Evolutionary conservation across 352 stramenopile genomes (phyloP).

Genomic region (Elongisporangium prolatum): DNA sequence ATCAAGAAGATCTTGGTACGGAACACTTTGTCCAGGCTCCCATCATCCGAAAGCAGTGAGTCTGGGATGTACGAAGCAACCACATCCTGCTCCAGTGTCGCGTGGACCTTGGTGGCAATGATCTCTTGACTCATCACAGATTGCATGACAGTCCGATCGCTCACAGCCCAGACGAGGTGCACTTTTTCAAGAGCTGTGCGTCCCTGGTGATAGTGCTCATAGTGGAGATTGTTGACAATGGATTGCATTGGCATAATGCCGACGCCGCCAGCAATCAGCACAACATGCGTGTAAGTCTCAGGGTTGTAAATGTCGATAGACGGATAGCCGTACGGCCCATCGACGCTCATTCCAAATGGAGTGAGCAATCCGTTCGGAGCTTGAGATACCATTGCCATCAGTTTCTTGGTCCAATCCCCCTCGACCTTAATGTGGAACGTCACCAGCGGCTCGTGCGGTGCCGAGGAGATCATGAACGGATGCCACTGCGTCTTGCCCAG

Average conservation of each 20-base stretch:
- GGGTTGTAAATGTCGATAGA: conserved; percentile 31
- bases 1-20: conserved; percentile 36
- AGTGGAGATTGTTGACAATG: conserved; percentile 36
- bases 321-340: conserved; percentile 44
- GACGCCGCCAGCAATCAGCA: conserved; percentile 41
- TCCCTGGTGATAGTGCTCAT: conserved; percentile 16
- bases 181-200: too few species aligned
- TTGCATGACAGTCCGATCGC: too few species aligned
- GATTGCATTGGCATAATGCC: conserved; percentile 48
- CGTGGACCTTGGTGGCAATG: too few species aligned
- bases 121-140: too few species aligned
- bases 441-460: conserved; percentile 55
- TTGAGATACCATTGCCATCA: conserved; percentile 27
- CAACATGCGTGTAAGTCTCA: conserved; percentile 44
- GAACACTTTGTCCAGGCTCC: conserved; percentile 17
- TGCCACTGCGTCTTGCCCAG: conserved; percentile 78
- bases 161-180: too few species aligned
- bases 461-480: conserved; percentile 83
- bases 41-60: too few species aligned
- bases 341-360: conserved; percentile 31
- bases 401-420: conserved; percentile 60
- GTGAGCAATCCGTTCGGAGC: too few species aligned
- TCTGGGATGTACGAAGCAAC: too few species aligned
- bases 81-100: too few species aligned
- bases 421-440: conserved; percentile 60